Conservation (phyloP, 108 stramenopile genomes). For the Parietichytrium sp. region DNA sequence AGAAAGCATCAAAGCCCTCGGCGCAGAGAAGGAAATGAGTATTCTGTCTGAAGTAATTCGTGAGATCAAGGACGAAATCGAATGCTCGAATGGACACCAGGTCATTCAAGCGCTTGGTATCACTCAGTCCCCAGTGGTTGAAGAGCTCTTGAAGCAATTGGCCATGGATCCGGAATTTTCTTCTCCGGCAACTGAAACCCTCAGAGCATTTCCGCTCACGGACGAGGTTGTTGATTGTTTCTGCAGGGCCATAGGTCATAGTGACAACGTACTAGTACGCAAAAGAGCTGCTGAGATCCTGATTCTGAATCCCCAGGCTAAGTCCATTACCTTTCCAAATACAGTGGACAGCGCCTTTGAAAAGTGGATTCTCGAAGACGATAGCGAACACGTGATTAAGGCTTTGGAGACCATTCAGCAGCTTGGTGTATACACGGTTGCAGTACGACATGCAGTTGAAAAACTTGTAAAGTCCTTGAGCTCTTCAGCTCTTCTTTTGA, state of each 20-base stretch:
- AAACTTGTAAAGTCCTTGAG: no score
- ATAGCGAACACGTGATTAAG: no score
- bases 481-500: no score
- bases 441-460: no score
- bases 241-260: background rate
- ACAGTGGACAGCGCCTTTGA: no score
- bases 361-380: no score
- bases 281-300: background rate
- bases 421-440: no score
- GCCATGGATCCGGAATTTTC: background rate
- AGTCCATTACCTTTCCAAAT: no score
- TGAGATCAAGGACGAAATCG: constrained; percentile 6
- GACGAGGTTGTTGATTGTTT: background rate
- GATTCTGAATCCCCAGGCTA: no score
- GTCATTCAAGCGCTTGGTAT: background rate
- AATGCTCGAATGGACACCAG: background rate
- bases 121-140: background rate
- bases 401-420: no score
- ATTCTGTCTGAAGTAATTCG: background rate
- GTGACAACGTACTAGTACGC: background rate
- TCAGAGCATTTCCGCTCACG: background rate
- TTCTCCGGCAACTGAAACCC: background rate
- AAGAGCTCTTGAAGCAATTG: background rate
- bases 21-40: background rate
- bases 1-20: background rate